These are phyloP conservation scores for Flammula alnicola DNA, from an alignment of 1,284 basidiomycete genomes.

Conservation along the genomic window DNA sequence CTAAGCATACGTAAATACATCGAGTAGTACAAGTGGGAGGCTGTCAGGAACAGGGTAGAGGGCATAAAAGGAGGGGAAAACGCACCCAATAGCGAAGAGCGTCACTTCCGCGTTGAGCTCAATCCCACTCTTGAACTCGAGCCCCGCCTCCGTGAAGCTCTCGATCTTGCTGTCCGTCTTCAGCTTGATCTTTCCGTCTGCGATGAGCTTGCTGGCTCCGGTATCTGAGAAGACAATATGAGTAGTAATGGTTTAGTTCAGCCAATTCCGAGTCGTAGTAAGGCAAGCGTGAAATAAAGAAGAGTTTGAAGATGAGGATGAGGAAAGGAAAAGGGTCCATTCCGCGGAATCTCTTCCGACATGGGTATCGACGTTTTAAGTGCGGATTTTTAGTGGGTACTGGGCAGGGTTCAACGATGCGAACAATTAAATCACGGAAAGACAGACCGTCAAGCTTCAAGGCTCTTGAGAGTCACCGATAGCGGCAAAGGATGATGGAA, in stretches of 20 bases:
- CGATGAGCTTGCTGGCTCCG: conserved; percentile 67
- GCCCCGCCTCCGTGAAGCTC: conserved; percentile 55
- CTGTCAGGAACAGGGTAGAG: neutral
- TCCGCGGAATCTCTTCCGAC: no score
- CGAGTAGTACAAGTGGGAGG: neutral
- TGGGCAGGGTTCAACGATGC: no score
- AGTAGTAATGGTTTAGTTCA: neutral
- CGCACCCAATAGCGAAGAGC: conserved; percentile 67
- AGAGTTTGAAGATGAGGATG: no score
- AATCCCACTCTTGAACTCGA: conserved; percentile 70
- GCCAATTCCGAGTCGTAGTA: no score
- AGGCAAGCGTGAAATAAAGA: no score
- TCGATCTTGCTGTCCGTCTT: conserved; percentile 64
- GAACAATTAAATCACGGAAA: no score
- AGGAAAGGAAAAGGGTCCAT: no score
- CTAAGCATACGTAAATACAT: conserved; percentile 41
- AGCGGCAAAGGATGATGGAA: no score
- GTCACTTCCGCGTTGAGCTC: conserved; percentile 71
- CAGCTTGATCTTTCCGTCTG: conserved; percentile 76
- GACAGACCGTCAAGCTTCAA: no score
- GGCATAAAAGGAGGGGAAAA: neutral
- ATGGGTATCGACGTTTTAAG: no score
- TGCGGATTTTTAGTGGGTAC: no score
- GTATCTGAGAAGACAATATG: conserved; percentile 57
- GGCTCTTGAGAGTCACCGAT: no score